Evolutionary conservation across 495 filamentous ascomycete species (phyloP).

Genomic region (Aspergillus hancockii): DNA sequence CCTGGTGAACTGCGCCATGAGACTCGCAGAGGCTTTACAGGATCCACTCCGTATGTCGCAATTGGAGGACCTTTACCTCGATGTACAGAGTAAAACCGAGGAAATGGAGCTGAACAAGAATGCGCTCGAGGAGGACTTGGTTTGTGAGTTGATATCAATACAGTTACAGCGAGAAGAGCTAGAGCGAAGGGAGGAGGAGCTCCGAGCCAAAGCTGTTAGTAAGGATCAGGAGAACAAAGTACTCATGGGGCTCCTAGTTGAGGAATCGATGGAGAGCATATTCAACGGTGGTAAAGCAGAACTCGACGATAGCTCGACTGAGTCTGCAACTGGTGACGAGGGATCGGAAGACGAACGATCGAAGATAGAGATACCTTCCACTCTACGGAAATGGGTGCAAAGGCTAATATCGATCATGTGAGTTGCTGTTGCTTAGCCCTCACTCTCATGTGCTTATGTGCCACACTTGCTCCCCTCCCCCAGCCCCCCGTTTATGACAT

Average conservation of each 20-base stretch:
- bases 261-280: conserved; percentile 18
- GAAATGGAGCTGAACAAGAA: conserved; percentile 44
- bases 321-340: neutral
- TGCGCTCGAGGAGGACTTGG: conserved; percentile 32
- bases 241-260: conserved; percentile 33
- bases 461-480: no score
- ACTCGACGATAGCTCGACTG: neutral
- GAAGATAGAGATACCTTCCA: neutral
- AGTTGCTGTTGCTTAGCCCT: no score
- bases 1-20: conserved; percentile 31
- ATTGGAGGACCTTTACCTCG: conserved; percentile 35
- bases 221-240: conserved; percentile 33
- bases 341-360: neutral
- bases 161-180: conserved; percentile 31
- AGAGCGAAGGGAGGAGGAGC: conserved; percentile 30
- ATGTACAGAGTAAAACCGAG: conserved; percentile 35
- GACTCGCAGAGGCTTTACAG: conserved; percentile 28
- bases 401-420: no score
- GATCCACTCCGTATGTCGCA: conserved; percentile 32
- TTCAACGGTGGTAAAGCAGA: neutral
- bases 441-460: no score
- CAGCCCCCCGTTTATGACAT: no score
- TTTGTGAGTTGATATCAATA: conserved; percentile 29
- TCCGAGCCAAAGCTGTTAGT: conserved; percentile 24
- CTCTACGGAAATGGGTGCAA: no score